Evolutionary conservation across 345 rosid genomes (phyloP).

Genomic region (Arabis alpina): DNA sequence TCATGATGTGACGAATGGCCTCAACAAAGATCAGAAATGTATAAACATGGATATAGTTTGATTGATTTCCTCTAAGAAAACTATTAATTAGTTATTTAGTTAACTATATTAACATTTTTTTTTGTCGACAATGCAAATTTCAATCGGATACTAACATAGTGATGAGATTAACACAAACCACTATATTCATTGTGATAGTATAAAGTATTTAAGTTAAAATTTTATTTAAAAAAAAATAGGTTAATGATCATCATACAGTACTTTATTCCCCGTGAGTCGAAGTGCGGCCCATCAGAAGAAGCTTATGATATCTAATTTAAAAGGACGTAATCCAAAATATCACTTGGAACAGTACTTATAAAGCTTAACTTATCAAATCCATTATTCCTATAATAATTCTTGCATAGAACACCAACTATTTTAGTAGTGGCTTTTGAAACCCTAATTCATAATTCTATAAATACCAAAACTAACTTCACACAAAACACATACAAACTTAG

Average conservation of each 20-base stretch:
- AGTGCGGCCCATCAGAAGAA: constrained; percentile 38
- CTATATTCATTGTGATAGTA: no score
- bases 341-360: constrained; percentile 29
- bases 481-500: constrained; percentile 24
- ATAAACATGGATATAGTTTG: no score
- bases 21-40: no score
- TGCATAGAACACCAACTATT: background rate
- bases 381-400: background rate
- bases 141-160: no score
- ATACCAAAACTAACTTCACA: constrained; percentile 32
- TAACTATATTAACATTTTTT: no score
- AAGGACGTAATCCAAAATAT: constrained; percentile 19
- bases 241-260: constrained; percentile 11
- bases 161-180: no score
- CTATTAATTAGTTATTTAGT: no score
- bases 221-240: no score
- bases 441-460: constrained; percentile 31
- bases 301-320: constrained; percentile 24
- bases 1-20: no score
- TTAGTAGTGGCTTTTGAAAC: background rate
- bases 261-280: constrained; percentile 33
- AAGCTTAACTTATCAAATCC: constrained; percentile 22
- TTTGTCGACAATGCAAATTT: no score
- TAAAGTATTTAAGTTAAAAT: no score
- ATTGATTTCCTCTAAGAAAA: no score